Percentiles rank a stretch among this genome's conserved stretches.
phyloP scores from a whole-genome alignment of 352 stramenopile species.

The Phytophthora uliginosa region DNA sequence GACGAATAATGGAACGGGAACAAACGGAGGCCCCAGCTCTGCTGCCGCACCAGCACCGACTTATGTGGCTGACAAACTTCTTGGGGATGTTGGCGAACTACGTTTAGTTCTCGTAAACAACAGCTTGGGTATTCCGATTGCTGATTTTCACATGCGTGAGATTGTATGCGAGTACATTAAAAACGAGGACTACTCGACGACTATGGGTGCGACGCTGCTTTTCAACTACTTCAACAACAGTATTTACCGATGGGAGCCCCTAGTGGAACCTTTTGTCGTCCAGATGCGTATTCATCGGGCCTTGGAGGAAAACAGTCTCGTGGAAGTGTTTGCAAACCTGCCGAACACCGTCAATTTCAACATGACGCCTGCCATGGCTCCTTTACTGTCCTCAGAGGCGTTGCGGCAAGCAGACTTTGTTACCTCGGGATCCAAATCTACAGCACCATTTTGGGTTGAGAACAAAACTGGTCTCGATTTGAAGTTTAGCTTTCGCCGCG shows the following conservation, averaged over 20 bases:
- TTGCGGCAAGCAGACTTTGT: conserved; percentile 89
- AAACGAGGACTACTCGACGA: conserved; percentile 87
- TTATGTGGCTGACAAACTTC: conserved; percentile 83
- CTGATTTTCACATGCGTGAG: conserved; percentile 88
- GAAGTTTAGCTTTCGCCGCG: conserved; percentile 90
- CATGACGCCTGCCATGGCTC: conserved; percentile 89
- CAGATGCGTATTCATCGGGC: conserved; percentile 81
- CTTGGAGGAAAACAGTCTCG: conserved; percentile 74
- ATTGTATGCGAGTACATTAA: conserved; percentile 92
- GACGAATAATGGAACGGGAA: conserved; percentile 9
- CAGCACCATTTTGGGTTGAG: conserved; percentile 90
- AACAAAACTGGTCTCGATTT: conserved; percentile 87
- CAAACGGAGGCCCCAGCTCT: conserved; percentile 2
- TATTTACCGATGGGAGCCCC: conserved; percentile 91
- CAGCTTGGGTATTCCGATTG: conserved; percentile 87
- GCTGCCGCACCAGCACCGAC: neutral
- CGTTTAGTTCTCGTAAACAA: conserved; percentile 92
- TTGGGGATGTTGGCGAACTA: conserved; percentile 87
- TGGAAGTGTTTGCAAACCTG: conserved; percentile 87
- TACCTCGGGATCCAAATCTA: conserved; percentile 88
- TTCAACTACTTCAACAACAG: conserved; percentile 95
- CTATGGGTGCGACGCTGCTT: conserved; percentile 78
- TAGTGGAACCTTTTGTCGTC: conserved; percentile 86
- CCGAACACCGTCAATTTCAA: conserved; percentile 91
- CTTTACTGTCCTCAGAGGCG: conserved; percentile 81